Base-by-base conservation (phyloP, 768 basidiomycete genomes). In the Xerocomus brunneocitrinus region DNA sequence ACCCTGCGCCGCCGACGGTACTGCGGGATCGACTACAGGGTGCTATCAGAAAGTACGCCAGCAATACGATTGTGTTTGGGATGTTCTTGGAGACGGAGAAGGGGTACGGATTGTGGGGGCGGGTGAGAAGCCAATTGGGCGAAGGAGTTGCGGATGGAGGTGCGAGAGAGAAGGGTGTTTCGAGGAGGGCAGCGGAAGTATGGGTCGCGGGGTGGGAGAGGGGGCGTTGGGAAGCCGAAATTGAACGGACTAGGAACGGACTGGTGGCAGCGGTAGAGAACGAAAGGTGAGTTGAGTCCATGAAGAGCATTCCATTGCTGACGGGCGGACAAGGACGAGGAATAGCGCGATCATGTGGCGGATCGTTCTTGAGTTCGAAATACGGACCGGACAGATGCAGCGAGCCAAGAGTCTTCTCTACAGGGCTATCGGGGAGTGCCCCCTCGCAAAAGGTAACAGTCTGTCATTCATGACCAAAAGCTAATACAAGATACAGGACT, bases 201-300 rank as follows among this genome's bases (percentile, higher is more conserved):
- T 92, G 90, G 89, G 73, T 89, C 2, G 81, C 83, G 9, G 78
- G 84, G n/a, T 90, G 88, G 89, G 85, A 89, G 67, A 78, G 73
- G 62, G 82, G 84, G 2, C 75, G 82, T 35, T 91, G 89, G 89
- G 71, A 76, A 45, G 74, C 71, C 46, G 88, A 91, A 67, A 68
- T 79, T 38, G 89, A 92, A 67, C 77, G 89, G 52, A 85, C 83
- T 34, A 71, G 90, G 57, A 79, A 71, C 57, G 81, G 85, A 34
- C 69, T 92, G 56, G 71, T 74, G 32, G 73, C 74, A 8, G 87
- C 87, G 9, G 74, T 85, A 31, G 80, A 85, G 60, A 78, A 76
- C 53, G 84, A 87, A 54, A 77, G 90, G 89, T 88, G 61, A 57
- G 80, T 62, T 30, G 19, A 2, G 19, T 9, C 25, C 9, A 31